phyloP scores from a whole-genome alignment of 2,329 filamentous ascomycete species.

The Magnaporthales sp. region DNA sequence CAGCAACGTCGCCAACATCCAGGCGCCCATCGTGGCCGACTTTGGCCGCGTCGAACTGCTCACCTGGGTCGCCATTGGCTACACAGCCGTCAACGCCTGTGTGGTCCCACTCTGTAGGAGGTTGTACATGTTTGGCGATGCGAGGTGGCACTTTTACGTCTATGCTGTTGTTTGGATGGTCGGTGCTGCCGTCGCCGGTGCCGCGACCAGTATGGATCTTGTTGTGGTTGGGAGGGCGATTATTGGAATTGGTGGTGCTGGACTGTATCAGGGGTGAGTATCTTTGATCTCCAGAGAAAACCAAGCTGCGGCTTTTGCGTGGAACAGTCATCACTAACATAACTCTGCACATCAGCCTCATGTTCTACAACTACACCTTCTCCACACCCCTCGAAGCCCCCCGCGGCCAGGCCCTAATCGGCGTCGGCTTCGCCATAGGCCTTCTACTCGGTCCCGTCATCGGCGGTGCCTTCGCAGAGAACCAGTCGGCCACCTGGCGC shows the following conservation, averaged over 20 bases:
- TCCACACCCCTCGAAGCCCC: background rate
- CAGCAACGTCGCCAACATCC: slow-evolving; percentile 43
- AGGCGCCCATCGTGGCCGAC: slow-evolving; percentile 46
- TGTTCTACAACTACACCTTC: background rate
- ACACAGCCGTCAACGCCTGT: slow-evolving; percentile 1
- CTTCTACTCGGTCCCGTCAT: background rate
- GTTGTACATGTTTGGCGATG: background rate
- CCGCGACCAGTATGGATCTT: background rate
- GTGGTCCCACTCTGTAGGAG: background rate
- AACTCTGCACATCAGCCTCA: background rate
- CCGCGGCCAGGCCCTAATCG: background rate
- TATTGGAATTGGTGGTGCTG: background rate
- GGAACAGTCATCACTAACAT: background rate
- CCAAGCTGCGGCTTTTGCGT: too few relatives aligned
- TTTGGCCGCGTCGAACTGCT: slow-evolving; percentile 28
- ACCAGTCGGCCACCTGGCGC: slow-evolving; percentile 1
- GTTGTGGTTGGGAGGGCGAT: background rate
- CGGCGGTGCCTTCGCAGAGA: background rate
- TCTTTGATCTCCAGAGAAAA: too few relatives aligned
- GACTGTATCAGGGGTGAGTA: background rate
- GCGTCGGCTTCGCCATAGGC: background rate
- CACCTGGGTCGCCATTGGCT: slow-evolving; percentile 28
- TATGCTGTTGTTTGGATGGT: background rate
- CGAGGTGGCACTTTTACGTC: background rate
- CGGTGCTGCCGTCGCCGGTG: background rate